Evolutionary conservation across 768 basidiomycete genomes (phyloP), one percentile per base, ranked within the genome.

Genomic region (Boletus pseudopeckii): DNA sequence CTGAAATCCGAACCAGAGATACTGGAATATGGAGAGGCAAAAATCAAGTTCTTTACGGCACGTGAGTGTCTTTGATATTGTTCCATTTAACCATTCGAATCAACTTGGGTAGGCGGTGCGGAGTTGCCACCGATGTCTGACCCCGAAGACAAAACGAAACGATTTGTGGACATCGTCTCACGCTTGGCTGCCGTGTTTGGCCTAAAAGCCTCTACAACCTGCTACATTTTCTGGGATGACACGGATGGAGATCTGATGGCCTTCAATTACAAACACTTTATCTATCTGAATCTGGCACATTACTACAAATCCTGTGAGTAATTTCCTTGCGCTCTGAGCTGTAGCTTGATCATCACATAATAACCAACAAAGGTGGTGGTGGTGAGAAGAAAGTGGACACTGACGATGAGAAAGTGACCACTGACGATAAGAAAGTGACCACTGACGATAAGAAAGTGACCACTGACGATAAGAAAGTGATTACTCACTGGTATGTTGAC

Each of bases 141-240:
- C 18, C 26, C 62, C 5, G 10, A 20, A 36, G 28, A 44, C 28
- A 28, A 7, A 28, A 7, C 1, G 7, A 7, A 28, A 28, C 7
- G 28, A 20, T 61, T 61, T 30, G 48, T 34, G 4, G 3, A 34
- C 3, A 45, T 61, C 26, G 28, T 61, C 38, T 43, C 41, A 6
- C 11, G 7, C 10, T 26, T 61, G 41, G 45, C 55, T 8, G 0
- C 1, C 1, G 59, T 61, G 17, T 60, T 57, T n/a, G 36, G 11
- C 10, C 24, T n/a, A 13, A 2, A 24, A 4, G 41, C 26, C 10
- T 33, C 55, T 1, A n/a, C 22, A 10, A 13, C 36, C 20, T 60
- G 59, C 22, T 53, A 32, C 41, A 58, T 60, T 32, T 53, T 60
- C 48, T 60, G 59, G 59, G 49, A 62, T 38, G 59, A 60, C 18